Evolutionary conservation across 2,329 filamentous ascomycete species (phyloP).

Genomic region (Mariannaea sp.): DNA sequence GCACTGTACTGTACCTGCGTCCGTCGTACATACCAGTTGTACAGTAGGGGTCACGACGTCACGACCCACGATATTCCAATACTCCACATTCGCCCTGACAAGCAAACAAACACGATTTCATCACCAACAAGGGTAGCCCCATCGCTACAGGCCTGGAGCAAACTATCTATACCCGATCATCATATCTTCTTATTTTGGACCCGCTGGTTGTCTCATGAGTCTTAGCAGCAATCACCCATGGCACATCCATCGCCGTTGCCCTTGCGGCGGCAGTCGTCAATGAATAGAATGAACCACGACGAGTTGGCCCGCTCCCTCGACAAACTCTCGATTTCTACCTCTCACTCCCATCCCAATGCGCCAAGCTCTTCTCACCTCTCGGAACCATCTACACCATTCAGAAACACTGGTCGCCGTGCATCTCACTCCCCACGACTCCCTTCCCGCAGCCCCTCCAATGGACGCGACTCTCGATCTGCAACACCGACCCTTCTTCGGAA

Average conservation of each 20-base stretch:
- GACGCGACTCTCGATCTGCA: slow-evolving; percentile 50
- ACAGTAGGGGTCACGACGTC: slow-evolving; percentile 22
- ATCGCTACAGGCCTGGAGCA: slow-evolving; percentile 6
- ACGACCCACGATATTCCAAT: slow-evolving; percentile 9
- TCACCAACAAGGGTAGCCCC: slow-evolving; percentile 11
- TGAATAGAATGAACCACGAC: slow-evolving; percentile 39
- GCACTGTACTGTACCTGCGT: neutral
- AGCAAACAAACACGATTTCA: slow-evolving; percentile 1
- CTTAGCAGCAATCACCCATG: slow-evolving; percentile 33
- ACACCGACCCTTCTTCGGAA: slow-evolving; percentile 60
- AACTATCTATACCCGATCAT: neutral
- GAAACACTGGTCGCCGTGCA: slow-evolving; percentile 45
- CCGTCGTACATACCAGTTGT: neutral
- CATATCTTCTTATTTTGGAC: no score
- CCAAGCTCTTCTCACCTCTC: slow-evolving; percentile 42
- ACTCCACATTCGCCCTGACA: slow-evolving; percentile 10
- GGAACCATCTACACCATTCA: slow-evolving; percentile 45
- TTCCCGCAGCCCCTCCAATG: slow-evolving; percentile 50
- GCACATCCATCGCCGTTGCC: slow-evolving; percentile 38
- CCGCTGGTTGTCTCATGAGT: slow-evolving; percentile 24
- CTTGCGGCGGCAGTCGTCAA: slow-evolving; percentile 43
- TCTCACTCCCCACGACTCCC: slow-evolving; percentile 39
- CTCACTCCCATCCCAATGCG: slow-evolving; percentile 37
- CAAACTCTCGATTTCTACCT: slow-evolving; percentile 50
- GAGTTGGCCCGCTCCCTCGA: slow-evolving; percentile 50